Percentiles rank a stretch among this genome's conserved stretches.
These are phyloP conservation scores for Dysphania ambrosioides DNA, from an alignment of 148 eudicot species.

Conservation along the genomic window DNA sequence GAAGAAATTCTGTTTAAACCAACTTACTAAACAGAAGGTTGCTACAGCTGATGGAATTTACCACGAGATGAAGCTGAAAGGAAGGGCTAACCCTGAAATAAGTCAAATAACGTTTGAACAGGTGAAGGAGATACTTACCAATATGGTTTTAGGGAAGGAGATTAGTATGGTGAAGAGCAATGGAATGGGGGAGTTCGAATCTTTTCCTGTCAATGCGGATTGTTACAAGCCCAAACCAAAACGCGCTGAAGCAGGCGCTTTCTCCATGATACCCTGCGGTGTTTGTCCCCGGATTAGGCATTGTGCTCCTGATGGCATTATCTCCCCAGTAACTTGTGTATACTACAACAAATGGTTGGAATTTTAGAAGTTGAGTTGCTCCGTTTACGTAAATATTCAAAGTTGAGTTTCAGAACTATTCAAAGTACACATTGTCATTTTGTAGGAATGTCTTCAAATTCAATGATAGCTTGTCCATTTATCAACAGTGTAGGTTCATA, in stretches of 20 bases:
- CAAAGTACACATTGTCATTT: no score
- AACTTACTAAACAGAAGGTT: conserved; percentile 33
- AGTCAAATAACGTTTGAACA: conserved; percentile 32
- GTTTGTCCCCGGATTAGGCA: conserved; percentile 55
- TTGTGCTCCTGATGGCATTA: conserved; percentile 66
- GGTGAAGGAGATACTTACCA: conserved; percentile 43
- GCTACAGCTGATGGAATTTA: conserved; percentile 44
- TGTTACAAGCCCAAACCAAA: conserved; percentile 46
- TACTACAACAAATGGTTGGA: conserved; percentile 59
- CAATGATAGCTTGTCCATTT: neutral
- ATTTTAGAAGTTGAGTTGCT: conserved; percentile 18
- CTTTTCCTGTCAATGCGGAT: conserved; percentile 41
- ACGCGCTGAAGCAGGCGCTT: conserved; percentile 34
- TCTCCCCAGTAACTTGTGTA: conserved; percentile 65
- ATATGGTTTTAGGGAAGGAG: conserved; percentile 57
- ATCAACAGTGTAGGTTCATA: neutral
- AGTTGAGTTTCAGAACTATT: neutral
- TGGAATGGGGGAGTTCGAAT: conserved; percentile 53
- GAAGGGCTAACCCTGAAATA: conserved; percentile 14
- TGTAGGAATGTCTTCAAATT: neutral
- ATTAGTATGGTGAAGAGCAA: conserved; percentile 63
- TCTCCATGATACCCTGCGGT: conserved; percentile 75
- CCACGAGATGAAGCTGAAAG: conserved; percentile 23
- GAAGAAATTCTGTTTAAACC: conserved; percentile 20
- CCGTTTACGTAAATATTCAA: neutral